Conservation (phyloP, 2,329 filamentous ascomycete species). For the Hymenoscyphus scutula region DNA sequence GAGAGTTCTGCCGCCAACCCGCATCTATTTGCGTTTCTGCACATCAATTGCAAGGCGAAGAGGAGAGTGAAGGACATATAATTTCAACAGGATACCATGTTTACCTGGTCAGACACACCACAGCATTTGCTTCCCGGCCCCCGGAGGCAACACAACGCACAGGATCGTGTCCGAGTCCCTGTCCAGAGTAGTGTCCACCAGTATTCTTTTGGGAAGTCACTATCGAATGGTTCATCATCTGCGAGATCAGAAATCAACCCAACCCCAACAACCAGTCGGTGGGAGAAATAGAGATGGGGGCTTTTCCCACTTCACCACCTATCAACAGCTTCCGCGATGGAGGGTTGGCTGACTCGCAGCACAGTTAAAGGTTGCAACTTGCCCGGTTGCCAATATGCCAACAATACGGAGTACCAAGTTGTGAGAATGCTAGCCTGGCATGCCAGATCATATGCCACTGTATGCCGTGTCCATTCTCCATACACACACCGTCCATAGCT, state of each 20-base stretch:
- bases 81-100: not conserved
- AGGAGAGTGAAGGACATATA: not conserved
- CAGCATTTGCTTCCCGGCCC: not conserved
- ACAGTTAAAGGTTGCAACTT: not conserved
- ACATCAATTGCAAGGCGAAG: not conserved
- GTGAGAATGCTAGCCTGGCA: too few species aligned
- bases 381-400: not conserved
- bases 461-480: not conserved
- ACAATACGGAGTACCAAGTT: not conserved
- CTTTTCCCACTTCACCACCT: not conserved
- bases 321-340: not conserved
- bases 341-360: constrained; percentile 1
- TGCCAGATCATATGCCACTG: not conserved
- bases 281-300: too few species aligned
- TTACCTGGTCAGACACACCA: not conserved
- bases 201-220: not conserved
- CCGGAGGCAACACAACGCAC: not conserved
- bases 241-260: not conserved
- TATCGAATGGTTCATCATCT: not conserved
- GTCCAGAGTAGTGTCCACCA: not conserved
- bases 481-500: not conserved
- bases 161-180: not conserved
- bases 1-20: not conserved
- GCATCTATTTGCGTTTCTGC: constrained; percentile 1
- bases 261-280: not conserved